These are phyloP conservation scores for Didymella keratinophila DNA, from an alignment of 2,329 filamentous ascomycete genomes.

Conservation along the genomic window DNA sequence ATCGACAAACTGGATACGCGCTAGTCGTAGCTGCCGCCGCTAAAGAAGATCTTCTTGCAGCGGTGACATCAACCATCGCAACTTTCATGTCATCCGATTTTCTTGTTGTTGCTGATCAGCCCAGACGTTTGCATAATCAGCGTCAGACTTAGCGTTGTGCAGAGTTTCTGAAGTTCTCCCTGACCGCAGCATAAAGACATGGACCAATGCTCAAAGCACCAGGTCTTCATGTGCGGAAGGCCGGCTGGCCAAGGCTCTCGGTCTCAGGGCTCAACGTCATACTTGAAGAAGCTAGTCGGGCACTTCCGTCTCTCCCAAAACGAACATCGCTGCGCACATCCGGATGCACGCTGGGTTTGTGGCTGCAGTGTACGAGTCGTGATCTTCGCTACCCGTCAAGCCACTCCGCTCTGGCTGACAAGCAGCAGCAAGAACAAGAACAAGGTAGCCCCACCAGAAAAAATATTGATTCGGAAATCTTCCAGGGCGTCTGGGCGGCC, in stretches of 20 bases:
- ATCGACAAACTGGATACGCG: neutral
- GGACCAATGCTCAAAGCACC: neutral
- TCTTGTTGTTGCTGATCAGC: neutral
- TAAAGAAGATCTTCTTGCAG: conserved; percentile 13
- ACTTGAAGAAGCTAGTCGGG: conserved; percentile 1
- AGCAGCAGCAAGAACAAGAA: neutral
- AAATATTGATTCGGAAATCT: neutral
- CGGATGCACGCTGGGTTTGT: neutral
- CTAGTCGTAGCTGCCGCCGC: conserved; percentile 17
- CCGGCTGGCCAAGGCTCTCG: neutral
- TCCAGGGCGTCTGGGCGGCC: neutral
- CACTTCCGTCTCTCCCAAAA: neutral
- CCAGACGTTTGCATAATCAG: neutral
- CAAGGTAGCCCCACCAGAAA: neutral
- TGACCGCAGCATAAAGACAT: neutral
- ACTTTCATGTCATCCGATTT: neutral
- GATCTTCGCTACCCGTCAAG: conserved; percentile 6
- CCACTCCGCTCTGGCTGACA: conserved; percentile 1
- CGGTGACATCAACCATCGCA: conserved; percentile 15
- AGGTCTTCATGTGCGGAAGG: neutral
- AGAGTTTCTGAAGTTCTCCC: neutral
- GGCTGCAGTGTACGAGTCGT: conserved; percentile 5
- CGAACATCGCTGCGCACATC: neutral
- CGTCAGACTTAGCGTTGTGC: neutral
- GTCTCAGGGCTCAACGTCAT: conserved; percentile 2